Evolutionary conservation across 1,284 basidiomycete species (phyloP), one percentile per base, ranked within the genome.

Genomic region (Lentinula novae-zelandiae): DNA sequence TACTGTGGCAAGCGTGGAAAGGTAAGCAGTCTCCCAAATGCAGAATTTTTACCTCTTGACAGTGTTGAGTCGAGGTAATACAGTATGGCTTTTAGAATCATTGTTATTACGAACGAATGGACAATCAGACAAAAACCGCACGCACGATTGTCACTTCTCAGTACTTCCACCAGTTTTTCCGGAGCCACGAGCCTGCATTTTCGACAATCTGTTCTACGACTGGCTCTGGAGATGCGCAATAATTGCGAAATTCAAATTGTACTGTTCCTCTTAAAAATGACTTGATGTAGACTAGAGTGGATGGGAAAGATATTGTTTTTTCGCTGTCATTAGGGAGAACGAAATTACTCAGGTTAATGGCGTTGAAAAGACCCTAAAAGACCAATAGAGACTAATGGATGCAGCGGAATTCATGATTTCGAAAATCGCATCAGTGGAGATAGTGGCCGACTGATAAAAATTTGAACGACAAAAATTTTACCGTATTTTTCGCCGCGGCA

Each of bases 401-500:
- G 57, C 39, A 39, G 53, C 38, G 0, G 38, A 34, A 10, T 54
- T 48, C 33, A 52, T 42, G 20, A 60, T 60, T 39, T 33, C 12
- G n/a, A 31, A 56, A 17, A 20, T 39, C 9, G 52, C 20, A 12
- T 27, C 51, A 38, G 33, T 56, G 59, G 59, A 48, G 54, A 27
- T 50, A 42, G 34, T 55, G 53, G 53, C 44, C 51, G 34, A 53
- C 54, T 8, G 58, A 54, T 55, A 60, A 15, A 53, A 42, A 2
- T 55, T 55, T 22, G 34, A 27, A 33, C 17, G 39, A 22, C 33
- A 57, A 10, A 49, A 48, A n/a, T 15, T 61, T 20, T 49, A 61
- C 22, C 60, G 60, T 9, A 55, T 61, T n/a, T 27, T 27, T 27
- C 3, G 27, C 27, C 27, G 3, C 27, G 27, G 27, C 3, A 27